Conservation (phyloP, 129 eudicot genomes). For the Daucus carota region DNA sequence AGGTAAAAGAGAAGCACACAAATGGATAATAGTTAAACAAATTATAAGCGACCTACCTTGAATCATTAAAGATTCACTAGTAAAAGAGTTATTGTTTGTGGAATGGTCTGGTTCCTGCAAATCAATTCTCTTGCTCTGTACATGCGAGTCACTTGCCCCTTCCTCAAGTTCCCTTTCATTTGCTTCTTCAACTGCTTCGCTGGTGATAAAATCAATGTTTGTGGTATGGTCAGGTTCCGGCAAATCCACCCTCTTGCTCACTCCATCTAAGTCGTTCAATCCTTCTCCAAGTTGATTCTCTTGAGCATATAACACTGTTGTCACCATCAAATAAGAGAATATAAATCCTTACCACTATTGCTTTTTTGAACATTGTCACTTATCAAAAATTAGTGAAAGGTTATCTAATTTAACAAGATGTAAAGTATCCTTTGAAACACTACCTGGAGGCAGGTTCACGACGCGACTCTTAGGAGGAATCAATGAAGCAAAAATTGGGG, state of each 20-base stretch:
- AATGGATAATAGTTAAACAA: not conserved
- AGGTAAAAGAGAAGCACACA: not conserved
- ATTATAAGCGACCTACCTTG: not conserved
- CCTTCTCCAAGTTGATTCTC: not conserved
- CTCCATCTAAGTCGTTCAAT: not conserved
- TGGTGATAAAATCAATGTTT: not conserved
- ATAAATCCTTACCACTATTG: not conserved
- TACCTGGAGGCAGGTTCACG: conserved; percentile 4
- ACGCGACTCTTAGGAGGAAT: conserved; percentile 17
- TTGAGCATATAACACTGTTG: not conserved
- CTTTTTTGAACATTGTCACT: too few species aligned
- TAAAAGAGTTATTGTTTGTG: not conserved
- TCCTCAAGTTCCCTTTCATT: not conserved
- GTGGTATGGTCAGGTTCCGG: not conserved
- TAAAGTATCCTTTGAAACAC: not conserved
- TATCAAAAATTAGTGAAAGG: too few species aligned
- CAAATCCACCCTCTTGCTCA: not conserved
- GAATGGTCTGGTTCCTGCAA: not conserved
- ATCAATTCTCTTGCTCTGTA: not conserved
- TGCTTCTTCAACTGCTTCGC: not conserved
- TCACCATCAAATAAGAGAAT: conserved; percentile 1
- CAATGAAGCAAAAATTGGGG: conserved; percentile 20
- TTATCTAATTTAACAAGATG: not conserved
- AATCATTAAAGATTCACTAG: not conserved
- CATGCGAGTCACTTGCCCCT: not conserved